Evolutionary conservation across 192 early-diverging fungal species (phyloP), one percentile per base, ranked within the genome.

Genomic region (Coemansia sp.): DNA sequence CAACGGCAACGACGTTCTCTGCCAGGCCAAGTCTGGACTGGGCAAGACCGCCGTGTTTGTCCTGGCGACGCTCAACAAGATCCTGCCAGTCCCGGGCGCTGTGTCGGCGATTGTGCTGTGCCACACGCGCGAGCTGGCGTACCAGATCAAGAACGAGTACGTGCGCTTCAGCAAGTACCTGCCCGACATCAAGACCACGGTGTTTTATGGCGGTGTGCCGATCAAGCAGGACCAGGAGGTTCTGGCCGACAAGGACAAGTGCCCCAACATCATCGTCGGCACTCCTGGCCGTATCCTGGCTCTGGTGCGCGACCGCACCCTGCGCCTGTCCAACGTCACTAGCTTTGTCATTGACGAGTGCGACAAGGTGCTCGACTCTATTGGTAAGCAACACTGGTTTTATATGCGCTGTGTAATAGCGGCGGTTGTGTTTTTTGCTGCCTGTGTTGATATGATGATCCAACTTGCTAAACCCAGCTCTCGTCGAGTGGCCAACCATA

Each of bases 41-140:
- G 95, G 95, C 58, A 98, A 98, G 76, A 98, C 95, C 6, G 95
- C 95, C 5, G 95, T 98, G 24, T 98, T 98, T 64, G 95, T 98
- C 10, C 81, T 98, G 35, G 90, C 93, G 9, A 88, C 92, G 8
- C 80, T 98, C 24, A 91, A 98, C 71, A 93, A 98, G 75, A 81
- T 95, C 48, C 91, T 92, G 53, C 81, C 87, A 19, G 78, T 83
- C 14, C 83, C 87, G 5, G 89, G 85, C 26, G 88, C 89, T 17
- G 86, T 87, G 18, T 81, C 88, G 45, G 92, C 95, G 4, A 80
- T 98, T 53, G 90, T 98, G 2, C 82, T 98, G 50, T 98, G 94
- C 77, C 95, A 98, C 77, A 96, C 95, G 35, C 88, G 95, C 50
- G 95, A 98, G 80, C 80, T 98, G 41, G 95, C 95, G 19, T 98